A percentile compares a stretch with the other conserved stretches of the same genome.
These are phyloP conservation scores for Malus fusca DNA, from an alignment of 306 rosid species.

Conservation along the genomic window DNA sequence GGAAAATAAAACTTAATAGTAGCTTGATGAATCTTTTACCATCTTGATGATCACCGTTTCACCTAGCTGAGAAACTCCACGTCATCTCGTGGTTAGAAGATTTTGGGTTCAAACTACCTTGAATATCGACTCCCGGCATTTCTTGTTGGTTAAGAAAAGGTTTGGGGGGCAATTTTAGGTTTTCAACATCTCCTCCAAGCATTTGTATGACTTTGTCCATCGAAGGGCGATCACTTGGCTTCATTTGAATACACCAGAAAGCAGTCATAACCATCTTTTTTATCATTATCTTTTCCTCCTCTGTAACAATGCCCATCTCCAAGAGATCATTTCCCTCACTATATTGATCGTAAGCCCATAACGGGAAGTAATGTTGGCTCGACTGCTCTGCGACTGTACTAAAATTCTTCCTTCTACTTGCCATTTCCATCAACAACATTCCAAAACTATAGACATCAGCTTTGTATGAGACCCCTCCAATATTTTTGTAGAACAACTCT, in stretches of 20 bases:
- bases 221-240: conserved; percentile 4
- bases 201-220: background rate
- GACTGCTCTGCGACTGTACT: background rate
- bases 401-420: no score
- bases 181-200: background rate
- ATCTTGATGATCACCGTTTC: background rate
- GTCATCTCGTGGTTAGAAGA: background rate
- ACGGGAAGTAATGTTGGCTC: background rate
- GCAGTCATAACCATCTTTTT: conserved; percentile 2
- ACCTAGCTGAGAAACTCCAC: background rate
- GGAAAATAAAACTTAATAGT: no score
- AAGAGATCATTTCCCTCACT: background rate
- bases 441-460: no score
- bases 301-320: background rate
- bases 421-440: no score
- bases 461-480: no score
- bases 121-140: background rate
- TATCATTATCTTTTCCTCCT: background rate
- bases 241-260: conserved; percentile 8
- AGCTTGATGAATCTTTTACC: background rate
- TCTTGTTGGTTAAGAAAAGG: background rate
- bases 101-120: background rate
- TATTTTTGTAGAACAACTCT: no score
- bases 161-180: background rate
- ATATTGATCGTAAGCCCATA: background rate